Percentiles rank a stretch among this genome's conserved stretches.
Conservation (phyloP, 2,329 filamentous ascomycete species). For the Aspergillus sclerotialis region DNA sequence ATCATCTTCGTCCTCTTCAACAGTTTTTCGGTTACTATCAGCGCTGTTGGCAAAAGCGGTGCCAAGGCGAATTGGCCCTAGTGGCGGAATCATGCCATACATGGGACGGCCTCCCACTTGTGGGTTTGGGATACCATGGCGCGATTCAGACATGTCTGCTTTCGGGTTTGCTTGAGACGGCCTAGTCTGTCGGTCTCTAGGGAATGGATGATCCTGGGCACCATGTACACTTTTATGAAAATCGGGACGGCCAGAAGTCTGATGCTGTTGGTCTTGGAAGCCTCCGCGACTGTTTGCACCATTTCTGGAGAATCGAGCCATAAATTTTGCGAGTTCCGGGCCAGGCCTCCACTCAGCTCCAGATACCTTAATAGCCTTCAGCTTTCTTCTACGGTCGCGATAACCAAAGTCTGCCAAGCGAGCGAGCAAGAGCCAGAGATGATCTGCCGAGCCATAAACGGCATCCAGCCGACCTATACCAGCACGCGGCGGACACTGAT, state of each 20-base stretch:
- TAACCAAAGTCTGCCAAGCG: constrained; percentile 72
- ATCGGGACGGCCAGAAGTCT: too few species aligned
- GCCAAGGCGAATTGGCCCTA: constrained; percentile 37
- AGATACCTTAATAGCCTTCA: constrained; percentile 56
- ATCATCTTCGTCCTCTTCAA: constrained; percentile 38
- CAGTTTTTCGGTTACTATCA: constrained; percentile 13
- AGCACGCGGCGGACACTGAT: constrained; percentile 79
- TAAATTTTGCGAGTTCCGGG: constrained; percentile 40
- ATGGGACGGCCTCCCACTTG: constrained; percentile 28
- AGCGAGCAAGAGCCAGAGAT: constrained; percentile 73
- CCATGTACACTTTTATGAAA: too few species aligned
- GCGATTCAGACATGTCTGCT: constrained; percentile 8
- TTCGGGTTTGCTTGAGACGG: constrained; percentile 2
- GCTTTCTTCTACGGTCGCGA: constrained; percentile 71
- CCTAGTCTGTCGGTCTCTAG: constrained; percentile 8
- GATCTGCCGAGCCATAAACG: constrained; percentile 82
- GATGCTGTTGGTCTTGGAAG: too few species aligned
- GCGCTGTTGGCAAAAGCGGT: constrained; percentile 48
- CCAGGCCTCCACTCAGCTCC: constrained; percentile 52
- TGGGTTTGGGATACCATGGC: constrained; percentile 4
- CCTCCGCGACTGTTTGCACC: too few species aligned
- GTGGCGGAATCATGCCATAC: constrained; percentile 44
- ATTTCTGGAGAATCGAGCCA: constrained; percentile 27
- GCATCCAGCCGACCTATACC: constrained; percentile 70
- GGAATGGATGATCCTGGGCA: constrained; percentile 6